A percentile compares a stretch with the other conserved stretches of the same genome.
Conservation (phyloP, 2,329 filamentous ascomycete genomes). For the Cladorrhinum sp. region DNA sequence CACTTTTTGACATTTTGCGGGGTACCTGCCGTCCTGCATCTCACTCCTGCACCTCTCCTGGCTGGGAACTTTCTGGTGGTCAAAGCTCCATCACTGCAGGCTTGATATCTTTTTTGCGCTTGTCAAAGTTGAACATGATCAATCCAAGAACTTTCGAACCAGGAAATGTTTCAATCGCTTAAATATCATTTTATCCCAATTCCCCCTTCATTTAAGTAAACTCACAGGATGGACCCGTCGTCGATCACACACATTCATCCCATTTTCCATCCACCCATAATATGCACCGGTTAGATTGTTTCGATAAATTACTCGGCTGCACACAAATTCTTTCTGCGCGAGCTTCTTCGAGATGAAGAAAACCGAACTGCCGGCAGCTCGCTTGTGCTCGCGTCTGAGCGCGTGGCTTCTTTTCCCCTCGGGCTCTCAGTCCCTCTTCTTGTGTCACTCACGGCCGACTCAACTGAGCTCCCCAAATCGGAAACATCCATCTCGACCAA, state of each 20-base stretch:
- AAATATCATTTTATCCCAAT: neutral
- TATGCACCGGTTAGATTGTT: conserved; percentile 6
- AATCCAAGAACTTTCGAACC: too few relatives aligned
- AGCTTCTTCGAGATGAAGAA: neutral
- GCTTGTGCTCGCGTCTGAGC: neutral
- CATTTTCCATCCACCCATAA: neutral
- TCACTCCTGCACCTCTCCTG: neutral
- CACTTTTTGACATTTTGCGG: neutral
- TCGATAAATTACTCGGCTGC: neutral
- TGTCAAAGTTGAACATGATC: too few relatives aligned
- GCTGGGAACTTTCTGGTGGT: neutral
- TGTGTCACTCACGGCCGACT: neutral
- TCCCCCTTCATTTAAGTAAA: neutral
- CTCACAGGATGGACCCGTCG: neutral
- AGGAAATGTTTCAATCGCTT: neutral
- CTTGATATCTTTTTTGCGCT: neutral
- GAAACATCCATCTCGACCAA: neutral
- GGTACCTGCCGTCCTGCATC: neutral
- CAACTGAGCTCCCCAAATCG: neutral
- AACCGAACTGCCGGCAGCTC: conserved; percentile 6
- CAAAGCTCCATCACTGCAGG: neutral
- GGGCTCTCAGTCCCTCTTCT: neutral
- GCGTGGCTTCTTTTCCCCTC: neutral
- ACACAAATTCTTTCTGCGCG: neutral
- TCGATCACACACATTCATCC: neutral